Conservation (phyloP, 495 filamentous ascomycete species). For the Chaetomium fimeti region DNA sequence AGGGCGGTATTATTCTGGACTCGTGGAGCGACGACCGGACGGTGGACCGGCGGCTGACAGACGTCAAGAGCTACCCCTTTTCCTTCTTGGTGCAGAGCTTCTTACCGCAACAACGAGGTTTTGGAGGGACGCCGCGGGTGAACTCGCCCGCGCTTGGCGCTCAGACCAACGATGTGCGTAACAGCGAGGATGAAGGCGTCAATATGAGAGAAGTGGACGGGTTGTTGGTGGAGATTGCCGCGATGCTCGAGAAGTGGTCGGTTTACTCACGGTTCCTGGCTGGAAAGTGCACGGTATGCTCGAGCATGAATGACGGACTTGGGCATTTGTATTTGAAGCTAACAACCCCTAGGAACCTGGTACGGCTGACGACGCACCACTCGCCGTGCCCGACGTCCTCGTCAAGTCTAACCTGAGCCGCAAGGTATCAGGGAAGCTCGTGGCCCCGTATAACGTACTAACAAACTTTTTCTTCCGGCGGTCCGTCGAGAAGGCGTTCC, state of each 20-base stretch:
- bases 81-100: constrained; percentile 96
- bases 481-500: constrained; percentile 95
- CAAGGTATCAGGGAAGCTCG: constrained; percentile 72
- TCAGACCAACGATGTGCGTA: constrained; percentile 47
- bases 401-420: constrained; percentile 67
- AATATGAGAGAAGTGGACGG: constrained; percentile 94
- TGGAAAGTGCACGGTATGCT: constrained; percentile 71
- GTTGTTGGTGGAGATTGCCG: constrained; percentile 76
- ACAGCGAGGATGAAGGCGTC: constrained; percentile 81
- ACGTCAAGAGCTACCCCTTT: constrained; percentile 95
- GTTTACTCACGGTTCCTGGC: constrained; percentile 87
- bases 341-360: constrained; percentile 40
- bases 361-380: constrained; percentile 44
- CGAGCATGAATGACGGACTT: neutral
- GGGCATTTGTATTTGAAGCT: neutral
- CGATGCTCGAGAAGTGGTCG: constrained; percentile 93
- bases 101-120: constrained; percentile 62
- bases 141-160: constrained; percentile 66
- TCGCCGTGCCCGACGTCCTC: constrained; percentile 67
- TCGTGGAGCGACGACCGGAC: constrained; percentile 89
- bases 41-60: constrained; percentile 81
- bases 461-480: constrained; percentile 94
- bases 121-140: constrained; percentile 50
- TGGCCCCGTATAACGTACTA: constrained; percentile 78
- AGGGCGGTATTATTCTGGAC: constrained; percentile 95